Base-by-base conservation (phyloP, 1,284 basidiomycete species). In the Pascua guehoae region DNA sequence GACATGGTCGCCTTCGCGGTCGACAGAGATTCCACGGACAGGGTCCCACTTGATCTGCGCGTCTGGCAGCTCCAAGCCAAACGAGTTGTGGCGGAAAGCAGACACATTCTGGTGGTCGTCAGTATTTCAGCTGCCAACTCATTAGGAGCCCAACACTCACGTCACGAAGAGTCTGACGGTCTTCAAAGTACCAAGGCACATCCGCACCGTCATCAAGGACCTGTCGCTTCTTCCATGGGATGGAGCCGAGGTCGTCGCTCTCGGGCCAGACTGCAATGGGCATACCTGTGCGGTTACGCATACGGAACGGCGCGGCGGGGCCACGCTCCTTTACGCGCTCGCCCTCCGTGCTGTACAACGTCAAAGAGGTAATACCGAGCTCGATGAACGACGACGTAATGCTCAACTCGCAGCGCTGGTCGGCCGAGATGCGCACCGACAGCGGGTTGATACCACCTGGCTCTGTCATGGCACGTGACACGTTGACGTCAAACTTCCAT, bases 161-260 rank as follows among this genome's bases (percentile, higher is more conserved):
- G 80, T 99, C 96, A 72, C 96, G 86, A 79, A 91, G 88, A 9
- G 87, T 87, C 75, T 88, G 89, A 88, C 92, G 95, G 69, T 98
- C 95, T 71, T 98, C 93, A 69, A 99, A 98, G 56, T 93, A 82
- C 96, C 96, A 99, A 51, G 98, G 95, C 14, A 91, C 81, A 2
- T 84, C 86, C 63, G 88, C 83, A 46, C 88, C 88, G 63, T 94
- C 85, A 12, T 79, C 79, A 4, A 84, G 67, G 18, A 75, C 66
- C 55, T 79, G 78, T 17, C 62, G 62, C 43, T 60, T 60, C 49
- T 60, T 49, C 53, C 53, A 63, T 1, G 62, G 62, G n/a, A 63
- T 63, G 14, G 44, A 32, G 3, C 44, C 16, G 11, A 50, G 43
- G 43, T 63, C 62, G 37, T 60, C 58, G 12, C 81, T 73, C 66